Percentiles rank a stretch among this genome's conserved stretches.
Evolutionary conservation across 129 eudicot genomes (phyloP).

Genomic region (Kitagawia praeruptora): DNA sequence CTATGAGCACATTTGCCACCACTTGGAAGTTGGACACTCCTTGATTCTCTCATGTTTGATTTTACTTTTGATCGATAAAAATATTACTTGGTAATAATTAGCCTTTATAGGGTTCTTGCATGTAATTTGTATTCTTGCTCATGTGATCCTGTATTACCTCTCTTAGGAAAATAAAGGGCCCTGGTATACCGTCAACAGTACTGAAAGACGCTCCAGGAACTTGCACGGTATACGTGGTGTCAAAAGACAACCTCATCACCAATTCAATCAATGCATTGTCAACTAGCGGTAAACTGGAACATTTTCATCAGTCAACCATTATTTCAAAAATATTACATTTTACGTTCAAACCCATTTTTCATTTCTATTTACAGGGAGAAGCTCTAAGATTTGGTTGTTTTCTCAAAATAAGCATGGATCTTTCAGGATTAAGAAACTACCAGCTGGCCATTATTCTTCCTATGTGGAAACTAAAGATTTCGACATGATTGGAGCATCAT

Average conservation of each 20-base stretch:
- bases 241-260: slow-evolving; percentile 41
- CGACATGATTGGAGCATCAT: slow-evolving; percentile 13
- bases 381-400: slow-evolving; percentile 17
- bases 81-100: background rate
- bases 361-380: slow-evolving; percentile 23
- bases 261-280: slow-evolving; percentile 34
- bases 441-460: slow-evolving; percentile 30
- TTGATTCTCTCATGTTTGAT: background rate
- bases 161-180: slow-evolving; percentile 50
- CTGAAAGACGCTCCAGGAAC: slow-evolving; percentile 55
- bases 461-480: slow-evolving; percentile 22
- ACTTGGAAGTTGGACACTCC: background rate
- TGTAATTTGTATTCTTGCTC: background rate
- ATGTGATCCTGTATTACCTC: background rate
- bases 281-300: slow-evolving; percentile 24
- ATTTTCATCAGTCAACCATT: background rate
- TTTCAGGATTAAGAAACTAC: slow-evolving; percentile 31
- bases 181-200: slow-evolving; percentile 48
- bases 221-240: slow-evolving; percentile 56
- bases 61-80: background rate
- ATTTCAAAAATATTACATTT: background rate
- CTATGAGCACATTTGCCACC: background rate
- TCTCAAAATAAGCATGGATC: slow-evolving; percentile 18
- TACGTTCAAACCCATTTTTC: slow-evolving; percentile 4
- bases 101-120: background rate